phyloP scores from a whole-genome alignment of 108 stramenopile species.

The Skeletonema marinoi region DNA sequence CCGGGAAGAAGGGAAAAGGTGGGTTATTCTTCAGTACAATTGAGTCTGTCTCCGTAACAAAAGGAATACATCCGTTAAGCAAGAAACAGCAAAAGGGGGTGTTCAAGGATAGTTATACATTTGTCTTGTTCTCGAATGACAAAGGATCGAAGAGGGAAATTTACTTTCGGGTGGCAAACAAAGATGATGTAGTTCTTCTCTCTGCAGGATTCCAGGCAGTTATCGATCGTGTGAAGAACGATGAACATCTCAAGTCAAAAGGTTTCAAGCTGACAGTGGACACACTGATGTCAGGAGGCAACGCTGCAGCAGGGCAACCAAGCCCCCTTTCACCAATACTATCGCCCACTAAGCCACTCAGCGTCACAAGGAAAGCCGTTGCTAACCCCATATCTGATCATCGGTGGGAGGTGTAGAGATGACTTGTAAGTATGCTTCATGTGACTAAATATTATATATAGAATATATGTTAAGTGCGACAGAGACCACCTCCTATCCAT shows the following conservation, averaged over 20 bases:
- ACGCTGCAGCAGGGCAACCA: conserved; percentile 3
- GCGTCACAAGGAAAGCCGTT: conserved; percentile 4
- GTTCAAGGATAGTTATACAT: conserved; percentile 52
- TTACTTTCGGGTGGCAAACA: conserved; percentile 36
- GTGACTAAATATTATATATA: not conserved
- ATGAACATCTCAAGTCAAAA: conserved; percentile 14
- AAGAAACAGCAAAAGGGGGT: conserved; percentile 51
- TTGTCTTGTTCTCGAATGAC: conserved; percentile 26
- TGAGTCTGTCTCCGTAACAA: conserved; percentile 30
- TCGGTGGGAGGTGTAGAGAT: conserved; percentile 21
- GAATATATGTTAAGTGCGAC: not conserved
- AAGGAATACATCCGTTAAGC: conserved; percentile 38
- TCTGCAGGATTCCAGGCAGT: conserved; percentile 50
- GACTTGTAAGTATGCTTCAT: not conserved
- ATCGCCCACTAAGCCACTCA: conserved; percentile 21
- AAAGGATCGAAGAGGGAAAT: conserved; percentile 42
- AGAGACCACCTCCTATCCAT: not conserved
- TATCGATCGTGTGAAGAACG: conserved; percentile 39
- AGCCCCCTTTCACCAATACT: not conserved
- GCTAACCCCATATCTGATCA: conserved; percentile 1
- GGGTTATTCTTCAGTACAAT: conserved; percentile 39
- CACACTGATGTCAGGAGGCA: conserved; percentile 5
- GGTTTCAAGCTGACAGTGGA: not conserved
- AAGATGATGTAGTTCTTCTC: conserved; percentile 35
- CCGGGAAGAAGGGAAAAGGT: conserved; percentile 49